A percentile compares a stretch with the other conserved stretches of the same genome.
Evolutionary conservation across 139 green algal species (phyloP).

Genomic region (Picochlorum costavermella): DNA sequence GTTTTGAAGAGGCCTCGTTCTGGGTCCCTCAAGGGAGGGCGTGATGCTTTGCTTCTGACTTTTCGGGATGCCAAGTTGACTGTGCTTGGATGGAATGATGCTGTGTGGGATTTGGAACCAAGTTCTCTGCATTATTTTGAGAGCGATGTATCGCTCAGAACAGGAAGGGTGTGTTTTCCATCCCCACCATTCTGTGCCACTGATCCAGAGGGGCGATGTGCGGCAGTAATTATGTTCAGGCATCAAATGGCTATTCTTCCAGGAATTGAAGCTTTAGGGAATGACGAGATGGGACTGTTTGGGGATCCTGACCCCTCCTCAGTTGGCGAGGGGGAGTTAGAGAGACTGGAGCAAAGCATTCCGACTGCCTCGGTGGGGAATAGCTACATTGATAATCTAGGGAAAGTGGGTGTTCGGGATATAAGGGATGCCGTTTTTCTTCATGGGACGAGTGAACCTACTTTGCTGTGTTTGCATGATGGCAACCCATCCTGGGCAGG

Average conservation of each 20-base stretch:
- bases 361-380: slow-evolving; percentile 42
- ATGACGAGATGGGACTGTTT: slow-evolving; percentile 13
- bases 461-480: slow-evolving; percentile 83
- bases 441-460: slow-evolving; percentile 82
- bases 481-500: slow-evolving; percentile 72
- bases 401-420: slow-evolving; percentile 50
- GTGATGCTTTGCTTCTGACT: slow-evolving; percentile 69
- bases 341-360: not conserved
- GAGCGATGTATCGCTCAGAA: slow-evolving; percentile 34
- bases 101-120: slow-evolving; percentile 31
- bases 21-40: slow-evolving; percentile 15
- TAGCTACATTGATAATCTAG: slow-evolving; percentile 64
- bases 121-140: slow-evolving; percentile 82
- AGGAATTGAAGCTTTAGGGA: slow-evolving; percentile 34
- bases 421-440: slow-evolving; percentile 68
- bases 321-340: not conserved
- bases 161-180: slow-evolving; percentile 32
- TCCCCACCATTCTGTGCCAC: slow-evolving; percentile 42
- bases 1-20: slow-evolving; percentile 39
- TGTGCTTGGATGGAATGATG: slow-evolving; percentile 76
- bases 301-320: slow-evolving; percentile 4
- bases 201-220: slow-evolving; percentile 73
- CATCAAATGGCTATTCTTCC: slow-evolving; percentile 67
- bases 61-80: slow-evolving; percentile 79
- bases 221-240: slow-evolving; percentile 59